These are phyloP conservation scores for Russula vinacea DNA, from an alignment of 768 basidiomycete genomes.

Conservation along the genomic window DNA sequence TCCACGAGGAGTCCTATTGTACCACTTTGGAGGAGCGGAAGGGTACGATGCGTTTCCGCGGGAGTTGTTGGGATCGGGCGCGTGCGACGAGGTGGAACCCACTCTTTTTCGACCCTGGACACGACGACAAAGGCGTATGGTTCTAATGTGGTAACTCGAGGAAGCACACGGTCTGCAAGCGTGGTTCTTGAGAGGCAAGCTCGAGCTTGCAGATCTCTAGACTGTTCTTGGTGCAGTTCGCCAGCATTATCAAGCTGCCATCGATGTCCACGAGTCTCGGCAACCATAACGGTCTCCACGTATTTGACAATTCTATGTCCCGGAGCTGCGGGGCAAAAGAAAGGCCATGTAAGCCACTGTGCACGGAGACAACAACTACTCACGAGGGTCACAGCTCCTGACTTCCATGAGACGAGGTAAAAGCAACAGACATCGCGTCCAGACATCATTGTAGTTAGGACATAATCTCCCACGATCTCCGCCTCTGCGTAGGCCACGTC, in stretches of 20 bases:
- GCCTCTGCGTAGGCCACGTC: conserved; percentile 5
- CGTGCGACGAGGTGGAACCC: conserved; percentile 5
- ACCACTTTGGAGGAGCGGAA: conserved; percentile 17
- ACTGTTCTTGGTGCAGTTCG: conserved; percentile 2
- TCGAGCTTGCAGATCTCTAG: conserved; percentile 16
- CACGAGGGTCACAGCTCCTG: conserved; percentile 9
- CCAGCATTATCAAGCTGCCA: conserved; percentile 7
- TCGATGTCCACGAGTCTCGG: conserved; percentile 14
- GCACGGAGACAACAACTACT: neutral
- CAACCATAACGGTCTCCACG: neutral
- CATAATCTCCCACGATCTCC: conserved; percentile 18
- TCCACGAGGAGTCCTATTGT: conserved; percentile 7
- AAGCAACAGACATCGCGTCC: neutral
- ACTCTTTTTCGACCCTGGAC: conserved; percentile 2
- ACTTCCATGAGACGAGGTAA: conserved; percentile 21
- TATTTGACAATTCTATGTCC: neutral
- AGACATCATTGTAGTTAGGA: conserved; percentile 9
- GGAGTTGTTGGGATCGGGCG: neutral
- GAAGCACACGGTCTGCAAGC: conserved; percentile 7
- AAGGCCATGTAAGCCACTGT: neutral
- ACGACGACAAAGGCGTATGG: neutral
- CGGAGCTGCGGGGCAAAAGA: conserved; percentile 6
- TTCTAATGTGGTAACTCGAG: conserved; percentile 6
- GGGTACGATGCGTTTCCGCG: conserved; percentile 8
- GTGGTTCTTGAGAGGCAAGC: neutral